Percentiles rank a stretch among this genome's conserved stretches.
Evolutionary conservation across 202 grass and related monocot genomes (phyloP).

Genomic region (Panicum virgatum): DNA sequence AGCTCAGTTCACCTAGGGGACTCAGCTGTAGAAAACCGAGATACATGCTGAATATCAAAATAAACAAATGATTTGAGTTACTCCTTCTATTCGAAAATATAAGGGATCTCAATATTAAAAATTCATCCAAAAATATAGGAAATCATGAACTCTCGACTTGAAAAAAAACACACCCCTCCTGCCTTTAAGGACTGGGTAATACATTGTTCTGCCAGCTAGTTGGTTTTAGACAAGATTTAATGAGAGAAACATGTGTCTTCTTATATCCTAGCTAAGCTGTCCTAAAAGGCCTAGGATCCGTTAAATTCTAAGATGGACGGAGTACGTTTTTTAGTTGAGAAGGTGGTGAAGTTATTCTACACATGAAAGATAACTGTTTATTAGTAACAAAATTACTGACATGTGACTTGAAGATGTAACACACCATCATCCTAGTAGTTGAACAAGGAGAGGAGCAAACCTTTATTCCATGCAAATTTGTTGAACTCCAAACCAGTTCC

Average conservation of each 20-base stretch:
- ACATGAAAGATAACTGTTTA: not conserved
- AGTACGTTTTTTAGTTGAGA: not conserved
- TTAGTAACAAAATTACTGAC: not conserved
- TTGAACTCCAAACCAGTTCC: constrained; percentile 72
- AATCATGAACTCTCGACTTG: too few relatives aligned
- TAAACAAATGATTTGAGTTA: not conserved
- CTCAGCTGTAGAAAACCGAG: not conserved
- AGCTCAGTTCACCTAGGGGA: not conserved
- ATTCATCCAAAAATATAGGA: not conserved
- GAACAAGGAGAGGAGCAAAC: constrained; percentile 15
- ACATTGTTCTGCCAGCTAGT: too few relatives aligned
- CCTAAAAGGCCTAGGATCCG: too few relatives aligned
- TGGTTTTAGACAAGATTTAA: too few relatives aligned
- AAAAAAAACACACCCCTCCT: too few relatives aligned
- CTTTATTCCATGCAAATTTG: constrained; percentile 74
- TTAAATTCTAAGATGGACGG: not conserved
- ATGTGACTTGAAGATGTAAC: not conserved
- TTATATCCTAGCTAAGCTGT: too few relatives aligned
- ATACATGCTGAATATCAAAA: not conserved
- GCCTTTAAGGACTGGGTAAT: too few relatives aligned
- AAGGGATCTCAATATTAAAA: not conserved
- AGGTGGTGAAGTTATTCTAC: not conserved
- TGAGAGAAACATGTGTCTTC: too few relatives aligned
- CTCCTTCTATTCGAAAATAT: not conserved
- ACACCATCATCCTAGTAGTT: not conserved